Percentiles rank a stretch among this genome's conserved stretches.
phyloP scores from a whole-genome alignment of 805 yeast genomes.

The Ogataea siamensis region DNA sequence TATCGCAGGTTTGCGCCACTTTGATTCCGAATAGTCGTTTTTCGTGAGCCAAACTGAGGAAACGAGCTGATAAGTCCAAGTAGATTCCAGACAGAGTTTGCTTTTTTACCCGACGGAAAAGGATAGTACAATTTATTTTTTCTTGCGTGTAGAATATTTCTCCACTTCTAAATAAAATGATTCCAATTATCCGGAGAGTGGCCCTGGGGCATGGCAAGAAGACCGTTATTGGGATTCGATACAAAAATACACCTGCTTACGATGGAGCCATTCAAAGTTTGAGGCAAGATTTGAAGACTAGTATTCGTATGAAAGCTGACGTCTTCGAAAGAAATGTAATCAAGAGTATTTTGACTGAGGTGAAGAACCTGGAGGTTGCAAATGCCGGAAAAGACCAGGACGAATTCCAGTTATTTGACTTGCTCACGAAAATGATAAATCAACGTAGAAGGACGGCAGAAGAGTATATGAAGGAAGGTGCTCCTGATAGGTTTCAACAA shows the following conservation, averaged over 20 bases:
- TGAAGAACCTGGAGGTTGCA: conserved; percentile 39
- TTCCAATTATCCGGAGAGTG: conserved; percentile 1
- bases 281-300: conserved; percentile 35
- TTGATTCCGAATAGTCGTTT: too few relatives aligned
- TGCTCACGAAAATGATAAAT: conserved; percentile 38
- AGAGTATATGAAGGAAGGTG: conserved; percentile 37
- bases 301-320: conserved; percentile 35
- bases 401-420: conserved; percentile 34
- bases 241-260: conserved; percentile 30
- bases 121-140: background rate
- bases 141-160: background rate
- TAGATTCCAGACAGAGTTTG: background rate
- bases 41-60: too few relatives aligned
- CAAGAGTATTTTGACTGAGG: conserved; percentile 38
- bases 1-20: too few relatives aligned
- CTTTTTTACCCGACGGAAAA: conserved; percentile 1
- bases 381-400: conserved; percentile 29
- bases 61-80: too few relatives aligned
- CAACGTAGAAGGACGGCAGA: conserved; percentile 40
- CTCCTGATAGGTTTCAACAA: conserved; percentile 42
- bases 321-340: conserved; percentile 39
- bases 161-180: conserved; percentile 7
- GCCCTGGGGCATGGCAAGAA: background rate
- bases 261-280: conserved; percentile 27
- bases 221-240: conserved; percentile 16